Percentiles rank a stretch among this genome's conserved stretches.
phyloP scores from a whole-genome alignment of 148 eudicot species.

The Camellia granthamiana region DNA sequence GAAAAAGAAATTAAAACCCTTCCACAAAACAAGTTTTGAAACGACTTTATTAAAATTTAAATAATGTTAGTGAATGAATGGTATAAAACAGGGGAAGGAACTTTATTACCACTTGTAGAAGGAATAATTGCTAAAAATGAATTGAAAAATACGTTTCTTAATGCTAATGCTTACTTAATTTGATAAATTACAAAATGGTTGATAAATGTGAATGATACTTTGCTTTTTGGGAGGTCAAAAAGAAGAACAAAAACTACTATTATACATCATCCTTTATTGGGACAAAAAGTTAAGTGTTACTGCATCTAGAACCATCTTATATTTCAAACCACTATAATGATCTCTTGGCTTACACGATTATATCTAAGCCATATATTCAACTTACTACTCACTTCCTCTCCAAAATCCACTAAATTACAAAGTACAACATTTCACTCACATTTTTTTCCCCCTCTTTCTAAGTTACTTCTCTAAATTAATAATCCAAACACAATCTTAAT shows the following conservation, averaged over 20 bases:
- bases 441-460: neutral
- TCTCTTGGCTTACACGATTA: neutral
- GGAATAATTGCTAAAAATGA: neutral
- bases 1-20: neutral
- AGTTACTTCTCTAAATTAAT: too few relatives aligned
- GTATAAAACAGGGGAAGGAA: neutral
- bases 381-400: neutral
- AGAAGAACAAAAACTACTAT: neutral
- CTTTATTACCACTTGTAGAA: neutral
- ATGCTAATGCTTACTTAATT: neutral
- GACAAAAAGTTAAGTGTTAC: neutral
- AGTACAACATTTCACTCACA: neutral
- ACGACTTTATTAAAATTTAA: neutral
- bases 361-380: neutral
- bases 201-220: neutral
- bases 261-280: neutral
- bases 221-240: neutral
- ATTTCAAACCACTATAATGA: neutral
- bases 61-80: neutral
- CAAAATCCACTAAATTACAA: neutral
- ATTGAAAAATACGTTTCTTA: too few relatives aligned
- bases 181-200: neutral
- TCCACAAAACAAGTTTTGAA: neutral
- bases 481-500: too few relatives aligned
- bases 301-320: neutral